Evolutionary conservation across 805 yeast genomes (phyloP).

Genomic region (Pichia exigua): DNA sequence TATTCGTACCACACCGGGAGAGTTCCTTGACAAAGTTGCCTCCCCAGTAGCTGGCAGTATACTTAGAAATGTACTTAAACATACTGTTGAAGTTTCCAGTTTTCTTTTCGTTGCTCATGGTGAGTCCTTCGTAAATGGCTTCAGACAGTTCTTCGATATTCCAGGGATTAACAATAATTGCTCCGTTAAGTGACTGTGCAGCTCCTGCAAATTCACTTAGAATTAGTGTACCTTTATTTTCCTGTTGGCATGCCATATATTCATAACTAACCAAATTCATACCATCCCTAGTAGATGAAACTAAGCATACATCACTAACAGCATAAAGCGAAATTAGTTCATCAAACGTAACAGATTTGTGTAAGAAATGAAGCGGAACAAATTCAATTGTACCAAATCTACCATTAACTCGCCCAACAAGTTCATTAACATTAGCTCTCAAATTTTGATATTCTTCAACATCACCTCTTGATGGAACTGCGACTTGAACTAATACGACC

Average conservation of each 20-base stretch:
- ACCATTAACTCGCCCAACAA: constrained; percentile 95
- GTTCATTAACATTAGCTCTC: constrained; percentile 89
- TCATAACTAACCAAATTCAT: constrained; percentile 97
- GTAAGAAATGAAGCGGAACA: constrained; percentile 96
- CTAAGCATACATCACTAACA: constrained; percentile 83
- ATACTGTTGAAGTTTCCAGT: constrained; percentile 72
- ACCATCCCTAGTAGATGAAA: constrained; percentile 94
- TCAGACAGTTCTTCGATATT: constrained; percentile 89
- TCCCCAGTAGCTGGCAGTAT: constrained; percentile 96
- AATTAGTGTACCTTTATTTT: constrained; percentile 77
- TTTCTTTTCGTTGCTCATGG: constrained; percentile 76
- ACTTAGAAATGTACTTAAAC: constrained; percentile 82
- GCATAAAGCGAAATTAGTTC: constrained; percentile 86
- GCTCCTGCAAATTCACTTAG: constrained; percentile 97
- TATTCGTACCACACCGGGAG: constrained; percentile 2
- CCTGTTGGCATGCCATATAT: constrained; percentile 87
- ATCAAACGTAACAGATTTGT: constrained; percentile 81
- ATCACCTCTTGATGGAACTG: constrained; percentile 96
- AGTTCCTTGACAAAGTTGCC: constrained; percentile 89
- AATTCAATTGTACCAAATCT: constrained; percentile 94
- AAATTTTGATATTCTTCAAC: constrained; percentile 95
- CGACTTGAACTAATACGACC: constrained; percentile 90
- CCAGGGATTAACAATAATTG: constrained; percentile 95
- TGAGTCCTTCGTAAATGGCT: constrained; percentile 79
- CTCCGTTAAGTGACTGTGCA: constrained; percentile 96